A percentile compares a stretch with the other conserved stretches of the same genome.
phyloP scores from a whole-genome alignment of 148 eudicot genomes.

The Mesembryanthemum crystallinum region DNA sequence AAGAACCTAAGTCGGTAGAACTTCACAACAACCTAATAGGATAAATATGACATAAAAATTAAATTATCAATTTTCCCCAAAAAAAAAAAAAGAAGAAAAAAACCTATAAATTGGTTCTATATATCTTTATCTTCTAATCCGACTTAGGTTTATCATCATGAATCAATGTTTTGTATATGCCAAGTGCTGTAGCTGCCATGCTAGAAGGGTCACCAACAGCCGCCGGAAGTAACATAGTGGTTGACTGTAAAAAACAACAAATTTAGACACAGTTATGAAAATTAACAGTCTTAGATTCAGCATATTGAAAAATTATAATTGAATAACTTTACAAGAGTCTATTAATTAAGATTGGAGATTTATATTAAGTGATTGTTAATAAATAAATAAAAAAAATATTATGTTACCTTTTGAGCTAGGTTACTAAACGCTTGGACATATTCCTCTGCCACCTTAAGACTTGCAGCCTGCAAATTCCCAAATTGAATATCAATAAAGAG shows the following conservation, averaged over 20 bases:
- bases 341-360: neutral
- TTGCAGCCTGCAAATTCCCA: constrained; percentile 70
- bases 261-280: neutral
- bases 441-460: constrained; percentile 78
- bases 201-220: constrained; percentile 47
- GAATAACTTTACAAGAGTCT: neutral
- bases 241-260: constrained; percentile 43
- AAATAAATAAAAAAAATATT: no score
- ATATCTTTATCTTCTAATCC: no score
- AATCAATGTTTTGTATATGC: constrained; percentile 55
- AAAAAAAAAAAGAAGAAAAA: no score
- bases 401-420: constrained; percentile 84
- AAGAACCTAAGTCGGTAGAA: no score
- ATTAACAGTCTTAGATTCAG: no score
- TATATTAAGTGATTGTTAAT: no score
- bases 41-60: no score
- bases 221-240: constrained; percentile 69
- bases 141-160: constrained; percentile 27
- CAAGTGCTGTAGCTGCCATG: constrained; percentile 59
- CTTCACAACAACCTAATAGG: no score
- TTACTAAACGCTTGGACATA: constrained; percentile 74
- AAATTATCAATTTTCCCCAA: no score
- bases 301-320: neutral
- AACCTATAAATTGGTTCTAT: no score
- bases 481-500: neutral